Evolutionary conservation across 768 basidiomycete genomes (phyloP).

Genomic region (Lentinula detonsa): DNA sequence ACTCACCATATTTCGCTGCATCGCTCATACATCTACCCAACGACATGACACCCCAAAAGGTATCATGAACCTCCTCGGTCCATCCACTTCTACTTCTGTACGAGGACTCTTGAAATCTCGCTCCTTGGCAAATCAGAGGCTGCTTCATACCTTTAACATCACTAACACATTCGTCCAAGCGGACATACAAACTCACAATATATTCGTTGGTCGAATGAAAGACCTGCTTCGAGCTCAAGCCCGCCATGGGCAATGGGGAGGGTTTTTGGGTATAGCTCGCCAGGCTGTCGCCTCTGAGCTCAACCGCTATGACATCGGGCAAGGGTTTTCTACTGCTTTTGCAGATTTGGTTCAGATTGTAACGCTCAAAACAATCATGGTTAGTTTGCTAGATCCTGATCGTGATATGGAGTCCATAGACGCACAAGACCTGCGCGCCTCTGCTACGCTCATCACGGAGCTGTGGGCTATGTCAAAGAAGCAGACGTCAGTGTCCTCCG

Average conservation of each 20-base stretch:
- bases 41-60: neutral
- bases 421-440: slow-evolving; percentile 24
- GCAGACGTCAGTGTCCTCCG: too few relatives aligned
- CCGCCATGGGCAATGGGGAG: slow-evolving; percentile 20
- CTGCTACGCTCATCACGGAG: slow-evolving; percentile 35
- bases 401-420: slow-evolving; percentile 22
- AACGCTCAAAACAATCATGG: slow-evolving; percentile 35
- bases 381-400: slow-evolving; percentile 32
- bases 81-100: neutral
- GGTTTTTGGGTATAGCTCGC: slow-evolving; percentile 22
- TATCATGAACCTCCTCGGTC: neutral
- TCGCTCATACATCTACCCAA: neutral
- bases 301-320: neutral
- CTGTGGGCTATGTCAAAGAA: slow-evolving; percentile 44
- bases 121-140: slow-evolving; percentile 27
- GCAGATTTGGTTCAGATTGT: slow-evolving; percentile 37
- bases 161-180: slow-evolving; percentile 50
- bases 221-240: slow-evolving; percentile 21
- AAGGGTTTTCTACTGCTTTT: slow-evolving; percentile 19
- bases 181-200: slow-evolving; percentile 25
- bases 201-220: slow-evolving; percentile 24
- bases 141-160: slow-evolving; percentile 26
- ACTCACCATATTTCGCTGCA: neutral
- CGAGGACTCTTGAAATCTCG: slow-evolving; percentile 22
- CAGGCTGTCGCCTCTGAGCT: slow-evolving; percentile 20